Base-by-base conservation (phyloP, 495 filamentous ascomycete species). In the Hyaloscypha variabilis region DNA sequence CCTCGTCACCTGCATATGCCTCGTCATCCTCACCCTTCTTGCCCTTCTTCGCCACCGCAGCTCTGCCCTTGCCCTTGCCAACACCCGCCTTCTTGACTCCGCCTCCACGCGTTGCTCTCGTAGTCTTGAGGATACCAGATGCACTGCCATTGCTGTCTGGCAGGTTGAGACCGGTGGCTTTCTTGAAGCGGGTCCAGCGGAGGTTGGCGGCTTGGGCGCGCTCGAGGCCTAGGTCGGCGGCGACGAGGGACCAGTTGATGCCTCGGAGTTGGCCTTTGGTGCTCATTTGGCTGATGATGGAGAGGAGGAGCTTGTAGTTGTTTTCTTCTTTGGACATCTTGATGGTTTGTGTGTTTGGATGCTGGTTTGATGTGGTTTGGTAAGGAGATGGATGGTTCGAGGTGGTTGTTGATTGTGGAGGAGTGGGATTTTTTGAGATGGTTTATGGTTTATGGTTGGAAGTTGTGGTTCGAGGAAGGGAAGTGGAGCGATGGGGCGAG, bases 241-340 rank as follows among this genome's bases (percentile, higher is more conserved):
- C 51, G 19, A 54, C 26, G n/a, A 10, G 23, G 3, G 0, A 6
- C 51, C 51, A 54, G 51, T 54, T 23, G 23, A 54, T 11, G 23
- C 26, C 26, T 14, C 10, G 51, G 51, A 54, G 23, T 10, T 54
- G 8, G 39, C 39, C 39, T 1, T 46, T 46, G 39, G 17, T 19
- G 39, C 39, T 46, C 51, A 54, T 23, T 25, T 54, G 51, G 51
- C 51, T 23, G 51, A 54, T 54, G 23, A 54, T 54, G 19, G 51
- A 23, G 51, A 54, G 17, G 51, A 54, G 51, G 23, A 54, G 51
- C 51, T 54, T 54, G 51, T 54, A 54, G 51, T 54, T 54, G 39
- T 46, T 46, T 17, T 46, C 39, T 46, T 46, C 39, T 8, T 17
- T 3, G 13, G 39, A 46, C 39, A 46, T 46, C 19, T 46, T 14